These are phyloP conservation scores for Strobilomyces confusus DNA, from an alignment of 768 basidiomycete genomes.

Conservation along the genomic window DNA sequence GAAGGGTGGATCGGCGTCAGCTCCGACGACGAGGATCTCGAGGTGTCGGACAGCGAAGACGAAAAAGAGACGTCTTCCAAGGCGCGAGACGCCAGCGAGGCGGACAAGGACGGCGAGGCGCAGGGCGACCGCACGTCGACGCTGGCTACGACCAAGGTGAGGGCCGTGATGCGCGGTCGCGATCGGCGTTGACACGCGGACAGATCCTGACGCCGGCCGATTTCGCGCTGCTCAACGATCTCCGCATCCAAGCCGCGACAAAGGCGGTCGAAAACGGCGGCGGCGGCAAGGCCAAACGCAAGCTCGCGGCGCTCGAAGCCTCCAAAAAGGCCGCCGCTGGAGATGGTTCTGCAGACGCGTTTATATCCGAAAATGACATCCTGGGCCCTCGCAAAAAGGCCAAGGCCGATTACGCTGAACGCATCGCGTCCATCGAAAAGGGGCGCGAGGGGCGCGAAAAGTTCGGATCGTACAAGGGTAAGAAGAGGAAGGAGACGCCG, in stretches of 20 bases:
- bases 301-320: constrained; percentile 77
- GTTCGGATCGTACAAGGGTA: constrained; percentile 87
- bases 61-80: constrained; percentile 35
- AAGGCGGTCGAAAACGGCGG: constrained; percentile 66
- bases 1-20: constrained; percentile 79
- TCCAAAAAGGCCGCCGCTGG: constrained; percentile 52
- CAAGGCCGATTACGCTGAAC: constrained; percentile 91
- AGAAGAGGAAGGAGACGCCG: constrained; percentile 76
- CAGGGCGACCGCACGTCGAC: constrained; percentile 49
- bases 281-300: constrained; percentile 80
- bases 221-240: constrained; percentile 86
- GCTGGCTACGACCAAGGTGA: constrained; percentile 77
- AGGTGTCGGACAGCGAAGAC: constrained; percentile 87
- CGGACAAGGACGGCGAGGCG: constrained; percentile 20
- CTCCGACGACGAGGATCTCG: constrained; percentile 62
- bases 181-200: not conserved
- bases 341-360: constrained; percentile 41
- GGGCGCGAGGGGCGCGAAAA: constrained; percentile 95
- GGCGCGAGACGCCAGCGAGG: not conserved
- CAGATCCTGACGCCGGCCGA: constrained; percentile 98
- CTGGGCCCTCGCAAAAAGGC: constrained; percentile 90
- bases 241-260: constrained; percentile 74
- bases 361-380: constrained; percentile 89
- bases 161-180: not conserved
- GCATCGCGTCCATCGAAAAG: constrained; percentile 86